Percentiles rank a stretch among this genome's conserved stretches.
phyloP scores from a whole-genome alignment of 83 land plant genomes.

The Diphasiastrum complanatum region DNA sequence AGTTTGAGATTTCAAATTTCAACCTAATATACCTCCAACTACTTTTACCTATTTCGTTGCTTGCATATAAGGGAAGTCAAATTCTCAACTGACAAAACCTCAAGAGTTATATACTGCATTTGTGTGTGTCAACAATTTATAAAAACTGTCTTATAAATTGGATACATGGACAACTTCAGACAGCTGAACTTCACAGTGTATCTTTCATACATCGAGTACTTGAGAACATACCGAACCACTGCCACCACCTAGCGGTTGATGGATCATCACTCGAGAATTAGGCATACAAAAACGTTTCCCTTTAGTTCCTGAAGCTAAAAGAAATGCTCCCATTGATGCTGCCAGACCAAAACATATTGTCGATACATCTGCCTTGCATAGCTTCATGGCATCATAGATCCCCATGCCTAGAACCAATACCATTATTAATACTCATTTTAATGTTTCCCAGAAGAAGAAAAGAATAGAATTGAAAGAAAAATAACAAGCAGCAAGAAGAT shows the following conservation, averaged over 20 bases:
- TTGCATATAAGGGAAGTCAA: too few species aligned
- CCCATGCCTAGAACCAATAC: conserved; percentile 66
- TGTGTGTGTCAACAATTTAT: too few species aligned
- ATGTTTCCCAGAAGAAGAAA: too few species aligned
- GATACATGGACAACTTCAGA: too few species aligned
- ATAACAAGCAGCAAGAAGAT: not conserved
- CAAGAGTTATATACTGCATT: too few species aligned
- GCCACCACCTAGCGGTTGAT: conserved; percentile 81
- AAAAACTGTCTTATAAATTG: too few species aligned
- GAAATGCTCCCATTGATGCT: conserved; percentile 96
- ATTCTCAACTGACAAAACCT: too few species aligned
- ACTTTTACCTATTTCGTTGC: too few species aligned
- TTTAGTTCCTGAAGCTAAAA: conserved; percentile 81
- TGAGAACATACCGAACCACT: conserved; percentile 30
- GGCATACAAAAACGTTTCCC: conserved; percentile 99
- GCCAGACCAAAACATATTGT: conserved; percentile 92
- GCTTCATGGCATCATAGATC: conserved; percentile 95
- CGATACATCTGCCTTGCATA: conserved; percentile 92
- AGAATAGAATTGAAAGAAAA: not conserved
- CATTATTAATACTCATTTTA: not conserved
- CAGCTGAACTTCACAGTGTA: not conserved
- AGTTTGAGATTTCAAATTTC: too few species aligned
- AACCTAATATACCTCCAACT: too few species aligned
- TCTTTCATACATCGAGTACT: not conserved
- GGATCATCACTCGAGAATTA: conserved; percentile 91